These are phyloP conservation scores for Nothomitra cinnamomea DNA, from an alignment of 2,329 filamentous ascomycete species.

Conservation along the genomic window DNA sequence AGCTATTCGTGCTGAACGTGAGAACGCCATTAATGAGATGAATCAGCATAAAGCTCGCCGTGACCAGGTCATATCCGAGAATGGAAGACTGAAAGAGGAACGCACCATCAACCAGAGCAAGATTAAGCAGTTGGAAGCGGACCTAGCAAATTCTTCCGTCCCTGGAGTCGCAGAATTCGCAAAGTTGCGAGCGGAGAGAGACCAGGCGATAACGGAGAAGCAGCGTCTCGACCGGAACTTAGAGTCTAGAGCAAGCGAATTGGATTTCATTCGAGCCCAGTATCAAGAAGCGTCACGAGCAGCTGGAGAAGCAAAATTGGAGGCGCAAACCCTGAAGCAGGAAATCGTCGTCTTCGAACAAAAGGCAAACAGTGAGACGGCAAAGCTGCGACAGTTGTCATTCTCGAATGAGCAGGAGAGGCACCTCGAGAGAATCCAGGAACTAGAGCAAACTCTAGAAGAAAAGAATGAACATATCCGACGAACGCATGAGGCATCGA, in stretches of 20 bases:
- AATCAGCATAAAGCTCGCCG: slow-evolving; percentile 17
- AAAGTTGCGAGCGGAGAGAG: slow-evolving; percentile 22
- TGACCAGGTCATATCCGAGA: slow-evolving; percentile 22
- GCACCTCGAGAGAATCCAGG: neutral
- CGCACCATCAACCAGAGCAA: slow-evolving; percentile 21
- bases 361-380: slow-evolving; percentile 21
- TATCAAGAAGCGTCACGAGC: slow-evolving; percentile 29
- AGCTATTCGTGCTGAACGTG: slow-evolving; percentile 21
- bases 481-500: slow-evolving; percentile 7
- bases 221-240: slow-evolving; percentile 21
- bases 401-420: neutral
- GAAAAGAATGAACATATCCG: slow-evolving; percentile 4
- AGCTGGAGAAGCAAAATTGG: slow-evolving; percentile 24
- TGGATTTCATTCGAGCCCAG: slow-evolving; percentile 28
- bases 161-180: slow-evolving; percentile 26
- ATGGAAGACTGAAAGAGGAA: slow-evolving; percentile 25
- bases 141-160: slow-evolving; percentile 21
- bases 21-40: slow-evolving; percentile 17
- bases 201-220: slow-evolving; percentile 21
- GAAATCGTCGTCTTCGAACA: slow-evolving; percentile 22
- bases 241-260: slow-evolving; percentile 25
- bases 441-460: slow-evolving; percentile 2
- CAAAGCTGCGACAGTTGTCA: slow-evolving; percentile 21
- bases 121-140: slow-evolving; percentile 22
- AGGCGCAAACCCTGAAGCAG: slow-evolving; percentile 21